phyloP scores from a whole-genome alignment of 148 eudicot species.

The Beta vulgaris region DNA sequence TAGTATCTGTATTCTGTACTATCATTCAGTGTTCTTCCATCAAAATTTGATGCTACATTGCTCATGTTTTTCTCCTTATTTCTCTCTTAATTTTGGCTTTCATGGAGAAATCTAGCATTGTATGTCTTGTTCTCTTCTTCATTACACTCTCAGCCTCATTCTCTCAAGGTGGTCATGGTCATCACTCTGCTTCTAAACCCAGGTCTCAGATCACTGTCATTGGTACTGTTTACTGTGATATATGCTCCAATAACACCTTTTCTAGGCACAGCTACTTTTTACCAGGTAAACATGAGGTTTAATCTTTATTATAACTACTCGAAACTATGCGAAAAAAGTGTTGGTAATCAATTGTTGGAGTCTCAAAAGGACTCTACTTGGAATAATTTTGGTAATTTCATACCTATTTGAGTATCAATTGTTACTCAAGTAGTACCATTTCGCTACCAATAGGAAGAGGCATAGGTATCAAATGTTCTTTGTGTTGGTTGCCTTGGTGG shows the following conservation, averaged over 20 bases:
- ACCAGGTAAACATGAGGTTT: constrained; percentile 75
- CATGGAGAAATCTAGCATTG: constrained; percentile 25
- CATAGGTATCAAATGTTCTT: too few relatives aligned
- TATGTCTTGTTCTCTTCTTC: constrained; percentile 32
- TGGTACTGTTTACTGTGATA: constrained; percentile 90
- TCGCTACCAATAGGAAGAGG: too few relatives aligned
- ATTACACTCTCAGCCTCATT: constrained; percentile 35
- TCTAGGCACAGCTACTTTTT: constrained; percentile 87
- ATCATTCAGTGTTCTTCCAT: too few relatives aligned
- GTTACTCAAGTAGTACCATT: too few relatives aligned
- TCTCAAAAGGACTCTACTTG: too few relatives aligned
- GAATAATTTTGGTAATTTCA: too few relatives aligned
- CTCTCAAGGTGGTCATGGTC: constrained; percentile 21
- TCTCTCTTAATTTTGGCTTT: background rate
- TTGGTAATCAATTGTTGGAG: too few relatives aligned
- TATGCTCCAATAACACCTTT: constrained; percentile 85
- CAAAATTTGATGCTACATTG: background rate
- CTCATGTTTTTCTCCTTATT: constrained; percentile 3
- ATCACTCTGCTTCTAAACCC: background rate
- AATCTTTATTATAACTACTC: too few relatives aligned
- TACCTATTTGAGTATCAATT: too few relatives aligned
- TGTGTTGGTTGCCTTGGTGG: too few relatives aligned
- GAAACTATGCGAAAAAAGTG: too few relatives aligned
- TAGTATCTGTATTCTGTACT: background rate
- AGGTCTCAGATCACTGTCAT: constrained; percentile 71